Conservation (phyloP, 2,329 filamentous ascomycete genomes). For the Xylaria sp. region DNA sequence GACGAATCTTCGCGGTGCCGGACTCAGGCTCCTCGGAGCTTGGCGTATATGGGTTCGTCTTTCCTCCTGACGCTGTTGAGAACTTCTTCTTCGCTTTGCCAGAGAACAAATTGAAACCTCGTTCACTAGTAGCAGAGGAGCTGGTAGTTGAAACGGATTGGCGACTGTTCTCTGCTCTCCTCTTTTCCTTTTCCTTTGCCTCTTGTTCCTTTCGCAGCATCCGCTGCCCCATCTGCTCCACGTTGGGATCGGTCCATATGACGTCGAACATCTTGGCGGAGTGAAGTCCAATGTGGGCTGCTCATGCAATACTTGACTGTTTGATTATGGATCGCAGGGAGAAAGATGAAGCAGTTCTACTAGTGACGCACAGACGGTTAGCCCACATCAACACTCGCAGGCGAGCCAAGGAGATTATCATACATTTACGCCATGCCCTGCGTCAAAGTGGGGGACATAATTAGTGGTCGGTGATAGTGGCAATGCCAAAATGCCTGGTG, state of each 20-base stretch:
- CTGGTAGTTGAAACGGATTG: conserved; percentile 58
- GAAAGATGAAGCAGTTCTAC: conserved; percentile 2
- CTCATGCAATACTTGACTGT: not conserved
- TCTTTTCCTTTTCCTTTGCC: conserved; percentile 51
- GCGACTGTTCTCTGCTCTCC: conserved; percentile 46
- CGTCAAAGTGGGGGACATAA: conserved; percentile 1
- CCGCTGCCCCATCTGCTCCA: conserved; percentile 64
- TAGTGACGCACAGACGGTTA: not conserved
- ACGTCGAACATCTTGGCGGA: conserved; percentile 66
- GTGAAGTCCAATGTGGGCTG: not conserved
- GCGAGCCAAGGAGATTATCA: not conserved
- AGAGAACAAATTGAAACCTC: conserved; percentile 59
- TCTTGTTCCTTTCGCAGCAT: conserved; percentile 61
- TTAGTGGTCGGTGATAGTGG: not conserved
- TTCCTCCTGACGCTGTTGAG: conserved; percentile 39
- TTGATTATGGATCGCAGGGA: not conserved
- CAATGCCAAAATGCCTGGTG: not conserved
- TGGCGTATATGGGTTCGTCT: conserved; percentile 19
- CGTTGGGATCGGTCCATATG: conserved; percentile 66
- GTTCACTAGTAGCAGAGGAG: conserved; percentile 56
- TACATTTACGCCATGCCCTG: conserved; percentile 25
- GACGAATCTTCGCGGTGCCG: conserved; percentile 34
- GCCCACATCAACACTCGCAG: conserved; percentile 1
- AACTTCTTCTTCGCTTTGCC: conserved; percentile 54
- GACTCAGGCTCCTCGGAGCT: conserved; percentile 15